Conservation (phyloP, 2,329 filamentous ascomycete species). For the Aplosporella prunicola region DNA sequence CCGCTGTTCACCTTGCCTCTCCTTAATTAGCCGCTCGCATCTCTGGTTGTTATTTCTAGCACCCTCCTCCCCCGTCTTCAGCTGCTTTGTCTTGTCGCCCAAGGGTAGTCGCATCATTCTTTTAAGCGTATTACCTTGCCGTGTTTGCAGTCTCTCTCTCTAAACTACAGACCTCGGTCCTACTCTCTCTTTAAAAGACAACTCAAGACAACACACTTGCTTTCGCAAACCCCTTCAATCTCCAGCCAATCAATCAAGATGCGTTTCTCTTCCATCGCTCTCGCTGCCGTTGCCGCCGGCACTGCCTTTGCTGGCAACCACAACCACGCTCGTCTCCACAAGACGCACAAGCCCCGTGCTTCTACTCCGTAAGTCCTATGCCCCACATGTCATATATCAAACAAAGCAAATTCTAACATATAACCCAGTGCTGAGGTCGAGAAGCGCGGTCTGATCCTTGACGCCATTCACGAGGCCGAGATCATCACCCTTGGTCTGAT, state of each 20-base stretch:
- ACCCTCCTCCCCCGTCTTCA: slow-evolving; percentile 3
- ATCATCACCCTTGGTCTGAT: slow-evolving; percentile 20
- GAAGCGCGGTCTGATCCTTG: slow-evolving; percentile 12
- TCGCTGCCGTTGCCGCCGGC: slow-evolving; percentile 8
- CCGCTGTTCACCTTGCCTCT: slow-evolving; percentile 6
- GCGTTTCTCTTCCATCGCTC: slow-evolving; percentile 10
- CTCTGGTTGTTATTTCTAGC: slow-evolving; percentile 9
- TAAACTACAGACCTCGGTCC: too few relatives aligned
- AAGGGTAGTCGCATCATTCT: slow-evolving; percentile 11
- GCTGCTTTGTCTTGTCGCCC: slow-evolving; percentile 3
- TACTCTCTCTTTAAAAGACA: too few relatives aligned
- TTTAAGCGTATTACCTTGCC: slow-evolving; percentile 11
- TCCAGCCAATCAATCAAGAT: slow-evolving; percentile 4
- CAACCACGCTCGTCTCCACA: slow-evolving; percentile 8
- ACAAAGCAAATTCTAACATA: not conserved
- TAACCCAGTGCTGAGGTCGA: not conserved
- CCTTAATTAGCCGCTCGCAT: slow-evolving; percentile 7
- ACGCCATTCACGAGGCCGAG: slow-evolving; percentile 14
- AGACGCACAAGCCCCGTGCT: slow-evolving; percentile 1
- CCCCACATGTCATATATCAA: not conserved
- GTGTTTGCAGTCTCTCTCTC: slow-evolving; percentile 12
- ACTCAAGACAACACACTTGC: slow-evolving; percentile 5
- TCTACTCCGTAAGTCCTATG: not conserved
- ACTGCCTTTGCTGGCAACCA: slow-evolving; percentile 8
- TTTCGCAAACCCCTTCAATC: slow-evolving; percentile 9